Evolutionary conservation across 495 filamentous ascomycete species (phyloP), one percentile per base, ranked within the genome.

Genomic region (Neurospora sp.): DNA sequence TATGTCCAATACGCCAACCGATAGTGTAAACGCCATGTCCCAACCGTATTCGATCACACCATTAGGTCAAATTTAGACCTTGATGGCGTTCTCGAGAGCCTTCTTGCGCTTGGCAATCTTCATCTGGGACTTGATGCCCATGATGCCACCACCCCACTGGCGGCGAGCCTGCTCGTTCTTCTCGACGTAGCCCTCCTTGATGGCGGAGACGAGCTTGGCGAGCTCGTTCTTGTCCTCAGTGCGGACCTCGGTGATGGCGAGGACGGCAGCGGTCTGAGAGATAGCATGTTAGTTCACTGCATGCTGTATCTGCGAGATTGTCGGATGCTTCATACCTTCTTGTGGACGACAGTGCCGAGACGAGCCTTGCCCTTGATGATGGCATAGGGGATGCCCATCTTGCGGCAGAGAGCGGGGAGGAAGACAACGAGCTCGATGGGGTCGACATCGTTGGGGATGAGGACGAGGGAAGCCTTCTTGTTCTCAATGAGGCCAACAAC

Each of bases 331-430:
- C 82, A 44, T 82, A 94, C 92, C 92, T 99, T 99, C 90, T 99
- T 96, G 92, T 98, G 96, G 80, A 99, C 94, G 79, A 98, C 94
- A 74, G 96, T 97, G 79, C 96, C 96, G 79, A 98, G 93, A 85
- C 96, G 90, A 77, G 96, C 95, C 91, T 99, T 99, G 86, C 96
- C 96, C 92, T 98, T 99, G 82, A 98, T 90, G 81, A 99, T 99
- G 82, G 94, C 95, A 84, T 97, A 99, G 72, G 96, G 96, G 77
- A 99, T 89, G 86, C 96, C 96, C 94, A 99, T 98, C 93, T 99
- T 99, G 85, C 93, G 91, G 92, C 96, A 99, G 79, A 99, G 90
- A 82, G 96, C 94, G 76, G 96, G 96, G 73, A 99, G 89, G 93
- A 97, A 99, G 86, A 98, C 91, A 83, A 99, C 96, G 79, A 99